Conservation (phyloP, 768 basidiomycete species). For the Lactarius psammicola region DNA sequence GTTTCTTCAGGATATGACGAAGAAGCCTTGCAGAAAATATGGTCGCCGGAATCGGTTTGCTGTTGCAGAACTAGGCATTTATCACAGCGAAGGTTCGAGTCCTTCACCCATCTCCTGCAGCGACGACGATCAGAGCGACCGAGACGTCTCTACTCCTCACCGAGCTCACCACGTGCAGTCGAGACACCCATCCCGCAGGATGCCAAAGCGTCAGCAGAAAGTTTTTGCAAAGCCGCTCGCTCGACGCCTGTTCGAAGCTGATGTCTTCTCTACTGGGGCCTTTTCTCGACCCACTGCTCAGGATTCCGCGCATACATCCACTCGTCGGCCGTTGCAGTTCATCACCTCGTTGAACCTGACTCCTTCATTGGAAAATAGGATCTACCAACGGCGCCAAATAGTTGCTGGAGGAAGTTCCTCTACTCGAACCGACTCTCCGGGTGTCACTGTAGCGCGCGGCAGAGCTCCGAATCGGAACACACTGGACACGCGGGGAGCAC, state of each 20-base stretch:
- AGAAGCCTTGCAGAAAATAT: slow-evolving; percentile 12
- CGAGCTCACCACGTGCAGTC: neutral
- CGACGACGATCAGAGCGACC: neutral
- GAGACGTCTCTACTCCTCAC: neutral
- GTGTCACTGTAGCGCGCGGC: neutral
- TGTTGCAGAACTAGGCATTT: neutral
- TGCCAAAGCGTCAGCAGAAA: slow-evolving; percentile 13
- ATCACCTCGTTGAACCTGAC: slow-evolving; percentile 11
- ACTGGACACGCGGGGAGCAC: slow-evolving; percentile 7
- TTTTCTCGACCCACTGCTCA: neutral
- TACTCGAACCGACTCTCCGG: neutral
- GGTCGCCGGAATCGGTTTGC: slow-evolving; percentile 9
- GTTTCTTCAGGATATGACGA: slow-evolving; percentile 9
- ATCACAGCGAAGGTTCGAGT: neutral
- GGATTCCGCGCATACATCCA: slow-evolving; percentile 18
- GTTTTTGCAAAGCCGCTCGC: slow-evolving; percentile 23
- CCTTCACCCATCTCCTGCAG: neutral
- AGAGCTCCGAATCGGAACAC: slow-evolving; percentile 1
- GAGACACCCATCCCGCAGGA: neutral
- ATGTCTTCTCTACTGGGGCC: slow-evolving; percentile 24
- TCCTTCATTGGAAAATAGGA: slow-evolving; percentile 14
- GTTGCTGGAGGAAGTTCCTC: neutral
- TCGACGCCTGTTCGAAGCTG: slow-evolving; percentile 28
- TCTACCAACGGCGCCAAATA: slow-evolving; percentile 2
- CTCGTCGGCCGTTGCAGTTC: slow-evolving; percentile 26